phyloP scores from a whole-genome alignment of 2,329 filamentous ascomycete species.

The Coniochaeta sp. region DNA sequence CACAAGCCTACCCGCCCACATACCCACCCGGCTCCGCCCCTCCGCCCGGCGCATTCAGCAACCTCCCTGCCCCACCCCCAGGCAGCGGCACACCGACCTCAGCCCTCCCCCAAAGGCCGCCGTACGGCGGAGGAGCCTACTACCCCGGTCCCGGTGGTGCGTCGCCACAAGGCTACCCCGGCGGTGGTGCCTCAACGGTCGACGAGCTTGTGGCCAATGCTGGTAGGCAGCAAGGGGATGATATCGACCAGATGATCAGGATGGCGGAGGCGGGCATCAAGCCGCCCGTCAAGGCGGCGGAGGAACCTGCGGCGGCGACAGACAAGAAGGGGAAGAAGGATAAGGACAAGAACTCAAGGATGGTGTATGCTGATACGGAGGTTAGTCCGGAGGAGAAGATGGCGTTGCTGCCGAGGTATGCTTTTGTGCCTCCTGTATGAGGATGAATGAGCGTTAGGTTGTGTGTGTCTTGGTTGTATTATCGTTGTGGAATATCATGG shows the following conservation, averaged over 20 bases:
- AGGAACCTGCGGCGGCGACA: slow-evolving; percentile 29
- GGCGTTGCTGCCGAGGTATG: slow-evolving; percentile 71
- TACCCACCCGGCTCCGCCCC: slow-evolving; percentile 28
- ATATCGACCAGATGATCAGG: slow-evolving; percentile 59
- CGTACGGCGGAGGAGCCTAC: slow-evolving; percentile 18
- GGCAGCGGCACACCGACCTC: slow-evolving; percentile 20
- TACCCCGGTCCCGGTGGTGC: slow-evolving; percentile 17
- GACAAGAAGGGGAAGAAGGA: slow-evolving; percentile 64
- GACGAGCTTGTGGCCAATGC: slow-evolving; percentile 41
- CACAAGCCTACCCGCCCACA: slow-evolving; percentile 31
- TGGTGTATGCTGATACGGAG: slow-evolving; percentile 77
- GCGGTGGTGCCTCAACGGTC: slow-evolving; percentile 31
- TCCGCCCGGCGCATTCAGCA: slow-evolving; percentile 27
- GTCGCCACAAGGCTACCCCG: slow-evolving; percentile 18
- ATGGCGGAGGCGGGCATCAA: slow-evolving; percentile 57
- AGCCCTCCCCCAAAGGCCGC: slow-evolving; percentile 19
- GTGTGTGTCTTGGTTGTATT: not conserved
- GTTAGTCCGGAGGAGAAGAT: slow-evolving; percentile 86
- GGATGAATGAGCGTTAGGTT: no score
- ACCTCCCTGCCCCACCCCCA: slow-evolving; percentile 39
- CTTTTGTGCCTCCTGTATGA: slow-evolving; percentile 19
- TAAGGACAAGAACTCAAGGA: slow-evolving; percentile 44
- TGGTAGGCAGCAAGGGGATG: slow-evolving; percentile 41
- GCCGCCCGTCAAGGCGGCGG: slow-evolving; percentile 33
- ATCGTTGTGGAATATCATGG: slow-evolving; percentile 1